Conservation (phyloP, 192 early-diverging fungal species). For the Coemansia sp. region DNA sequence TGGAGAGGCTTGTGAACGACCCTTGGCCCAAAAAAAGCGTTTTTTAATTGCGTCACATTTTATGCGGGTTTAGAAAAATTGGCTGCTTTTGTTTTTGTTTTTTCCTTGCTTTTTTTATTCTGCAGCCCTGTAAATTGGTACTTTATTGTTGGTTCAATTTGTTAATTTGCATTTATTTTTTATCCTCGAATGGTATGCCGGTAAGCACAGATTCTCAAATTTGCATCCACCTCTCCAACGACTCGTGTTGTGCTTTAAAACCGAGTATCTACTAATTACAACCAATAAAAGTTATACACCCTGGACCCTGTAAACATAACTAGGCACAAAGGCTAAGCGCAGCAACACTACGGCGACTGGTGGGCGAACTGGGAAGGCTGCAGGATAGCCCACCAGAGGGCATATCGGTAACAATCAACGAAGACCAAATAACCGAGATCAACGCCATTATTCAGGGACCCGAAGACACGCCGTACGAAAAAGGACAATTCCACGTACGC, state of each 20-base stretch:
- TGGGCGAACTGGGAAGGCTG: slow-evolving; percentile 60
- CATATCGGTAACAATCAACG: slow-evolving; percentile 70
- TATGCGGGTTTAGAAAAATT: too few relatives aligned
- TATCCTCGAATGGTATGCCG: background rate
- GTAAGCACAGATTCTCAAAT: background rate
- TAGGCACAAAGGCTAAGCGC: slow-evolving; percentile 42
- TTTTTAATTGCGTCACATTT: too few relatives aligned
- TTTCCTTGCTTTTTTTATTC: too few relatives aligned
- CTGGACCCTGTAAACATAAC: background rate
- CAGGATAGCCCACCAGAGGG: slow-evolving; percentile 74
- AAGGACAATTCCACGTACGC: slow-evolving; percentile 74
- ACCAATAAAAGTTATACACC: background rate
- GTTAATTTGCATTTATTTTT: background rate
- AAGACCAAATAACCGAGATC: slow-evolving; percentile 75
- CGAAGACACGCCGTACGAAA: slow-evolving; percentile 83
- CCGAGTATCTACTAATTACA: background rate
- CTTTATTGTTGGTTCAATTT: background rate
- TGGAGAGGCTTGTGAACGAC: too few relatives aligned
- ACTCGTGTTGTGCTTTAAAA: background rate
- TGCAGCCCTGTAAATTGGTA: too few relatives aligned
- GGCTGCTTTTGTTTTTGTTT: too few relatives aligned
- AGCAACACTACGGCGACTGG: slow-evolving; percentile 55
- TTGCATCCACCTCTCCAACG: background rate
- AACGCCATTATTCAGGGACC: slow-evolving; percentile 84
- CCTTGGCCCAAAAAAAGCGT: too few relatives aligned